Percentiles rank a stretch among this genome's conserved stretches.
phyloP scores from a whole-genome alignment of 2,329 filamentous ascomycete genomes.

The Colletotrichum gigasporum region DNA sequence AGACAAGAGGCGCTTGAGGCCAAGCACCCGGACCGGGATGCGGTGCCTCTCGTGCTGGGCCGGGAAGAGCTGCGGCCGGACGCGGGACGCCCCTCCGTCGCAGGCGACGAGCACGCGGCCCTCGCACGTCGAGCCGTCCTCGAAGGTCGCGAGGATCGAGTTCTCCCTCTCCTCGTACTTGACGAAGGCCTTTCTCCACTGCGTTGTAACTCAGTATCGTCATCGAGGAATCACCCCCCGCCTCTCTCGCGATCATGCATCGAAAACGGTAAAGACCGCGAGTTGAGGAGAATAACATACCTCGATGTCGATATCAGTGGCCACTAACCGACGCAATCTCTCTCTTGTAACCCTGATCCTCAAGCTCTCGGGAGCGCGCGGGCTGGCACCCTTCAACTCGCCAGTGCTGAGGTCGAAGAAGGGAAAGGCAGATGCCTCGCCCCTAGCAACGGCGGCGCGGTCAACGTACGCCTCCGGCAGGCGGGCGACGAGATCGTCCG shows the following conservation, averaged over 20 bases:
- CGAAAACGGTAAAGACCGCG: not conserved
- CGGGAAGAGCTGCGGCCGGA: slow-evolving; percentile 49
- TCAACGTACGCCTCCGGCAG: slow-evolving; percentile 64
- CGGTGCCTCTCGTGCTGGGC: slow-evolving; percentile 43
- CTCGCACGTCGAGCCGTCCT: slow-evolving; percentile 51
- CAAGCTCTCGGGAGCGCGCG: slow-evolving; percentile 52
- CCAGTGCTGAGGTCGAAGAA: slow-evolving; percentile 66
- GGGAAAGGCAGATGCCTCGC: slow-evolving; percentile 58
- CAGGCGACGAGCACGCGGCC: slow-evolving; percentile 59
- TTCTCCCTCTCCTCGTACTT: slow-evolving; percentile 36
- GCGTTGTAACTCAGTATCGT: not conserved
- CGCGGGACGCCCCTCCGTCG: slow-evolving; percentile 58
- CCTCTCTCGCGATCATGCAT: no score
- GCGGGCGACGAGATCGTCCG: slow-evolving; percentile 52
- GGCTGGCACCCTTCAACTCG: slow-evolving; percentile 50
- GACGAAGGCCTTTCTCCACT: slow-evolving; percentile 52
- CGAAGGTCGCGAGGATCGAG: slow-evolving; percentile 54
- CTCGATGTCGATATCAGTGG: slow-evolving; percentile 53
- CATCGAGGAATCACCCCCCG: no score
- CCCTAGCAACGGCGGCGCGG: slow-evolving; percentile 55
- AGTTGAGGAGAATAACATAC: slow-evolving; percentile 44
- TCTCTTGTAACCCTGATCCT: slow-evolving; percentile 59
- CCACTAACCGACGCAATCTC: slow-evolving; percentile 54
- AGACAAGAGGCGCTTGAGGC: slow-evolving; percentile 52
- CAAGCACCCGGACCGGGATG: slow-evolving; percentile 59